Conservation (phyloP, 768 basidiomycete genomes). For the Cubamyces sp. region DNA sequence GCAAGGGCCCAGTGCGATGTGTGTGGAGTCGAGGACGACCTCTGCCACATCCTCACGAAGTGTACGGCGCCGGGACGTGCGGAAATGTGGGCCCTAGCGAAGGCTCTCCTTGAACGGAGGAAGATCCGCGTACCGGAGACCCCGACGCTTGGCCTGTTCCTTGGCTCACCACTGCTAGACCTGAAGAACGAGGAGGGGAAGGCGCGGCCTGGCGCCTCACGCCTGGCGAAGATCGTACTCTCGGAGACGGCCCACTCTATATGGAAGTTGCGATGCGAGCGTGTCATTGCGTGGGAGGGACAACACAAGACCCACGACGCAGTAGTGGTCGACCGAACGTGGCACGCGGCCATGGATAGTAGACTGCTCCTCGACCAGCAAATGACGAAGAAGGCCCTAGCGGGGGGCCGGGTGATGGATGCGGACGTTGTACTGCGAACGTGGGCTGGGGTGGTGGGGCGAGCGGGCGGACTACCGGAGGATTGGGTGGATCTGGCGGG, state of each 20-base stretch:
- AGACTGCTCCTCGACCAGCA: no score
- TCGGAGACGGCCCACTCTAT: constrained; percentile 18
- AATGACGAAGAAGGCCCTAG: no score
- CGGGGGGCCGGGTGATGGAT: no score
- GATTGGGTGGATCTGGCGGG: no score
- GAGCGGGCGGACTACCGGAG: neutral
- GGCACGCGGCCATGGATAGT: no score
- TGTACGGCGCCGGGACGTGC: constrained; percentile 14
- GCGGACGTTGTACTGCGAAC: no score
- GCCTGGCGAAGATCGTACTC: constrained; percentile 4
- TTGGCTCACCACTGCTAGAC: neutral
- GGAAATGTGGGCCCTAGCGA: constrained; percentile 15
- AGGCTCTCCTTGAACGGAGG: constrained; percentile 5
- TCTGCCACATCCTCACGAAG: constrained; percentile 28
- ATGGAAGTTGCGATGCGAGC: constrained; percentile 23
- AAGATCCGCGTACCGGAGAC: neutral
- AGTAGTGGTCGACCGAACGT: no score
- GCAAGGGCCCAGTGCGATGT: constrained; percentile 11
- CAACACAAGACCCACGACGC: no score
- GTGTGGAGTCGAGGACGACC: constrained; percentile 24
- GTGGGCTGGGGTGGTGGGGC: neutral
- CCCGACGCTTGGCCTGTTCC: constrained; percentile 8
- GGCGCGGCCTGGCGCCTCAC: neutral
- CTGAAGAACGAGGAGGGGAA: neutral
- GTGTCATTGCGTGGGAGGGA: neutral